Evolutionary conservation across 2,329 filamentous ascomycete genomes (phyloP).

Genomic region (Fusarium secorum): DNA sequence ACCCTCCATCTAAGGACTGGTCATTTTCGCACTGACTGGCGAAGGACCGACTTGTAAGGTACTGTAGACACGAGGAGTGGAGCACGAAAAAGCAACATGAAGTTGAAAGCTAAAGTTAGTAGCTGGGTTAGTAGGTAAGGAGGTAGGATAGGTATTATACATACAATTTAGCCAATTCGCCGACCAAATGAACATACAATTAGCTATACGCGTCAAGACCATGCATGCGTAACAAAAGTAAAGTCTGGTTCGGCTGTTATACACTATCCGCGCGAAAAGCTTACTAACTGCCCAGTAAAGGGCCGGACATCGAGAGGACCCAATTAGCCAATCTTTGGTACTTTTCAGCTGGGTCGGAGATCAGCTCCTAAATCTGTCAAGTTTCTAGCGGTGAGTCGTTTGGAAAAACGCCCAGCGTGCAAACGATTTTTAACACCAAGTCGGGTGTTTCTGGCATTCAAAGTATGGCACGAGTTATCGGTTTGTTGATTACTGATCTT

Average conservation of each 20-base stretch:
- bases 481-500: neutral
- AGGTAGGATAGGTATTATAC: neutral
- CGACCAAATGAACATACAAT: too few species aligned
- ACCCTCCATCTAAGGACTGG: neutral
- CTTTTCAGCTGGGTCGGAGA: neutral
- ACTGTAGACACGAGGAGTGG: neutral
- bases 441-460: neutral
- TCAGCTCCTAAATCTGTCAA: neutral
- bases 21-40: neutral
- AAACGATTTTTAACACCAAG: neutral
- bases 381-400: constrained; percentile 28
- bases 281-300: neutral
- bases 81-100: constrained; percentile 19
- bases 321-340: neutral
- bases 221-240: constrained; percentile 12
- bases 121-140: neutral
- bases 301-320: neutral
- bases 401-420: neutral
- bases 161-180: too few species aligned
- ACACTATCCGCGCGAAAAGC: neutral
- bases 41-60: neutral
- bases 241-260: constrained; percentile 20
- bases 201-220: neutral
- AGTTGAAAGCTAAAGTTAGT: neutral
- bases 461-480: neutral